Evolutionary conservation across 768 basidiomycete species (phyloP), one percentile per base, ranked within the genome.

Genomic region (Hericium erinaceus): DNA sequence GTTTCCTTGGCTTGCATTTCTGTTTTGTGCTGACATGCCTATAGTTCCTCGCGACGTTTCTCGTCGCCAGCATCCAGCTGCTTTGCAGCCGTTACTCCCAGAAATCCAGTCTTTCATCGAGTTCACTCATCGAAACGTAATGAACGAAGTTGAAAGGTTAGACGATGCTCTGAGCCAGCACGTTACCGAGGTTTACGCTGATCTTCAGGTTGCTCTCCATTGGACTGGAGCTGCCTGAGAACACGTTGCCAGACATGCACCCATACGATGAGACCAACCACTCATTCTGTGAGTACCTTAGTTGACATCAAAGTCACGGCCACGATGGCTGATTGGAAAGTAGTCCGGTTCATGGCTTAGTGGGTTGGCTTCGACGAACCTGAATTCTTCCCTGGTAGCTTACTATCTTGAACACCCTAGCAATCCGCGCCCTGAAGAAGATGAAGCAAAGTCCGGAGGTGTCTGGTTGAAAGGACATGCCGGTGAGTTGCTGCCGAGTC

Each of bases 321-420:
- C 33, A 33, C 33, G 33, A 33, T 33, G 33, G 9, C 33, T 33
- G 33, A 33, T 33, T 33, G 9, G 9, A 33, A 22, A 6, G 9
- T 55, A 84, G 83, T 79, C 6, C 74, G 83, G 49, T 83, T 80
- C 66, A 84, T 84, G 81, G 84, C 85, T 70, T 85, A 85, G 82
- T 82, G 28, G 12, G 80, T 55, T 48, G 37, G 28, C 33, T 39
- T 28, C 55, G 9, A 48, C 22, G 15, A 33, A 16, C 40, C 20
- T 15, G 5, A 16, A 22, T 41, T n/a, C 13, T 3, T 33, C 33
- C 33, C 33, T 26, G 52, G 16, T 28, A 38, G n/a, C 41, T 61
- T 39, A 62, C 52, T 2, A 40, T 26, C 11, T 48, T 22, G 16
- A 1, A 12, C 24, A 51, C n/a, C 58, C 2, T 41, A 73, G 72